Evolutionary conservation across 2,329 filamentous ascomycete genomes (phyloP).

Genomic region (Aspergillus awamori): DNA sequence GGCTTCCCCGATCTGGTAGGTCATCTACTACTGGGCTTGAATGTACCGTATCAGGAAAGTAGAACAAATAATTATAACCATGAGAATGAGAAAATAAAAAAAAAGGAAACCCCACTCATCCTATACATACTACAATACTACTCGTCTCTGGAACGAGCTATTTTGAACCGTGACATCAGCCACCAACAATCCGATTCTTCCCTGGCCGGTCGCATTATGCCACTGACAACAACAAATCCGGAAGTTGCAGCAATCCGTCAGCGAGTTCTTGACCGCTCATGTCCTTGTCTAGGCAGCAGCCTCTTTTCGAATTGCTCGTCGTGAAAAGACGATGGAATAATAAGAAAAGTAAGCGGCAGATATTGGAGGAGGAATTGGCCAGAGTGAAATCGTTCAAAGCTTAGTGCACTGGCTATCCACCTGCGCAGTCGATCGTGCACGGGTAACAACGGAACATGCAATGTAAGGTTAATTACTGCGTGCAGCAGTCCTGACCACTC

Average conservation of each 20-base stretch:
- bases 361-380: too few species aligned
- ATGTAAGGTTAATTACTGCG: slow-evolving; percentile 33
- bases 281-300: not conserved
- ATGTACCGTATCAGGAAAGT: not conserved
- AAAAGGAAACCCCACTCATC: too few species aligned
- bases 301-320: too few species aligned
- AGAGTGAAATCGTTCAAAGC: not conserved
- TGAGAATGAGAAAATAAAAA: not conserved
- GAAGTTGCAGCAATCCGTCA: not conserved
- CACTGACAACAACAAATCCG: not conserved
- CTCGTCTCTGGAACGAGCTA: too few species aligned
- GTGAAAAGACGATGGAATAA: not conserved
- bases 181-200: slow-evolving; percentile 2
- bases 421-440: slow-evolving; percentile 25
- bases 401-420: slow-evolving; percentile 3
- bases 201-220: not conserved
- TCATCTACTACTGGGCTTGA: not conserved
- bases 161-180: not conserved
- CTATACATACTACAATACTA: too few species aligned
- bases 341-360: too few species aligned
- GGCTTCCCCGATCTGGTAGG: not conserved
- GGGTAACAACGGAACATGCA: slow-evolving; percentile 28
- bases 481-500: slow-evolving; percentile 19
- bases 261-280: not conserved
- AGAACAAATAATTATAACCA: not conserved